These are phyloP conservation scores for Stephanodiscus triporus DNA, from an alignment of 108 stramenopile species.

Conservation along the genomic window DNA sequence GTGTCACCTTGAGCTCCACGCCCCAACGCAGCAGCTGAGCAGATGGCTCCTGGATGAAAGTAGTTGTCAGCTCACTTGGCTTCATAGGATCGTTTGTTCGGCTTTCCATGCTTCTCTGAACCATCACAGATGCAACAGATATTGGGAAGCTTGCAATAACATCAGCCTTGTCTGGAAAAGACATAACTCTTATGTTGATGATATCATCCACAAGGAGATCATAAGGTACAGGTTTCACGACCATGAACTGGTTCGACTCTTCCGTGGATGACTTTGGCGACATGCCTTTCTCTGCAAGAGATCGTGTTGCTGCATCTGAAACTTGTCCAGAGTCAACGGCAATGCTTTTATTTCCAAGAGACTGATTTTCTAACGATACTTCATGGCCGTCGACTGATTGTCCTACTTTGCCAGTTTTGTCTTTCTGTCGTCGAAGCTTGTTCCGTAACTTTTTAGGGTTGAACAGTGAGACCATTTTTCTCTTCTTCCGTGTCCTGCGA, in stretches of 20 bases:
- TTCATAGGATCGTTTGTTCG: slow-evolving; percentile 42
- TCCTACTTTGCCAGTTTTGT: slow-evolving; percentile 8
- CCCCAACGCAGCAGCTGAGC: slow-evolving; percentile 44
- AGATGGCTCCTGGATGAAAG: slow-evolving; percentile 47
- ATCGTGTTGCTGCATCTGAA: slow-evolving; percentile 2
- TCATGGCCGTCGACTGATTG: slow-evolving; percentile 5
- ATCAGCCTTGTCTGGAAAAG: slow-evolving; percentile 40
- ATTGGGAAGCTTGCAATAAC: slow-evolving; percentile 49
- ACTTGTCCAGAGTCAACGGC: not conserved
- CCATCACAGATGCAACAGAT: slow-evolving; percentile 45
- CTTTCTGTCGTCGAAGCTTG: slow-evolving; percentile 7
- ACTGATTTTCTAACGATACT: slow-evolving; percentile 13
- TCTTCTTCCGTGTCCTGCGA: not conserved
- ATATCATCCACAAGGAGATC: slow-evolving; percentile 44
- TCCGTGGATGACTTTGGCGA: not conserved
- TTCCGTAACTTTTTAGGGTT: slow-evolving; percentile 15
- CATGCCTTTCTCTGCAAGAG: not conserved
- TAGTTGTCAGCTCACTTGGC: slow-evolving; percentile 48
- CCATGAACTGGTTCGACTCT: not conserved
- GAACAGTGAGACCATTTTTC: slow-evolving; percentile 2
- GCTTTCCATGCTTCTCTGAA: slow-evolving; percentile 33
- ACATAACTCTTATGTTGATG: slow-evolving; percentile 40
- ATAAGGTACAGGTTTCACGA: slow-evolving; percentile 34
- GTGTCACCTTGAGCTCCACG: slow-evolving; percentile 42
- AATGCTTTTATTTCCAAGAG: slow-evolving; percentile 26